Conservation (phyloP, 345 rosid genomes). For the Excoecaria agallocha region DNA sequence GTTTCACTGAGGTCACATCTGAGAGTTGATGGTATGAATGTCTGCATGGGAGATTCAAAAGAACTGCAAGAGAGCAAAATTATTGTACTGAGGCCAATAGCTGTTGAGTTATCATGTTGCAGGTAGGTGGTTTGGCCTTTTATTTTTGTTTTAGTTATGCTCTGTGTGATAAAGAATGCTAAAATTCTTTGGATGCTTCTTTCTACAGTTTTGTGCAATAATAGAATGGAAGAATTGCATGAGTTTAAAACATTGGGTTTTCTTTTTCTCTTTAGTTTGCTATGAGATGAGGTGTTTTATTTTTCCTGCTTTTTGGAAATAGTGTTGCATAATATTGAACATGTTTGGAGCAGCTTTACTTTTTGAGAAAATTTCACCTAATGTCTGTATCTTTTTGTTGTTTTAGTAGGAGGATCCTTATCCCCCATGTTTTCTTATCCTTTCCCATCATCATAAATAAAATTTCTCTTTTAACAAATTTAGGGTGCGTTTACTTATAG, state of each 20-base stretch:
- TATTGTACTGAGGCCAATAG: constrained; percentile 59
- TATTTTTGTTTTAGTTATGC: constrained; percentile 8
- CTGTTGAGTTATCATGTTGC: constrained; percentile 50
- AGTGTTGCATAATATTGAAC: background rate
- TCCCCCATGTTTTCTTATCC: background rate
- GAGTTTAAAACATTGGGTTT: background rate
- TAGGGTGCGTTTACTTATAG: no score
- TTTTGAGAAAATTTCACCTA: background rate
- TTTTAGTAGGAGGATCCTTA: background rate
- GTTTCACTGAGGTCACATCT: constrained; percentile 50
- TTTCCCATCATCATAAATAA: background rate
- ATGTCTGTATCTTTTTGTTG: background rate
- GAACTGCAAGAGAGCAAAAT: constrained; percentile 44
- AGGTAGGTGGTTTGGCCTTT: constrained; percentile 46
- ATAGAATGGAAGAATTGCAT: background rate
- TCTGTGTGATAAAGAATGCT: background rate
- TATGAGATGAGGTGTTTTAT: constrained; percentile 5
- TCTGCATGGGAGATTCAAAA: constrained; percentile 46
- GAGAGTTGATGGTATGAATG: constrained; percentile 57
- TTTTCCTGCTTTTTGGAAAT: background rate
- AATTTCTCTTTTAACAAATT: background rate
- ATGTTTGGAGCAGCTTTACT: background rate
- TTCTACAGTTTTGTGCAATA: background rate
- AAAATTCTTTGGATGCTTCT: background rate
- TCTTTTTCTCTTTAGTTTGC: background rate